Evolutionary conservation across 2,329 filamentous ascomycete genomes (phyloP), one percentile per base, ranked within the genome.

Genomic region (Diaporthe aspalathi): DNA sequence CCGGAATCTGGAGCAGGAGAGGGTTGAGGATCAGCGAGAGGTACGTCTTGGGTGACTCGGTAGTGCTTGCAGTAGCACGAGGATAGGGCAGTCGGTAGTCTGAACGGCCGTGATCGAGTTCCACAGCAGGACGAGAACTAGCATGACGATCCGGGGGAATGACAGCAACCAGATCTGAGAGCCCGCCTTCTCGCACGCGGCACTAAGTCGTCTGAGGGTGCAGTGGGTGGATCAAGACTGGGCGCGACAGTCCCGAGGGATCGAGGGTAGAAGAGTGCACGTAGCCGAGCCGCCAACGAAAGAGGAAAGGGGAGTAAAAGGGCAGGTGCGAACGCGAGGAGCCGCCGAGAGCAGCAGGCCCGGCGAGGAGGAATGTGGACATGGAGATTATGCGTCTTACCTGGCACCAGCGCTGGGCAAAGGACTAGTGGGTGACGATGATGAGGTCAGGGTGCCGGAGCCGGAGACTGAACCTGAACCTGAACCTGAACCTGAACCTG

Each of bases 1-100:
- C 77, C 84, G 82, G 67, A 83, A 85, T 84, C 87, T 89, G 77
- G 67, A 73, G 72, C 68, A 69, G 72, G 76, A 75, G 73, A 76
- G 50, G 70, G 68, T 68, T 74, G 74, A 75, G 73, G 73, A 73
- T 80, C 74, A 80, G 77, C 74, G 79, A 77, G 75, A 71, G 72
- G 76, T 76, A 81, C 77, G 79, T 67, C 43, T 52, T 17, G 50
- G 35, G 49, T 45, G 52, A 32, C 40, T 66, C 57, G 52, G 54
- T 29, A 56, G 52, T 68, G 67, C 43, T 57, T 52, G 67, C 67
- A 68, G 53, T 68, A 68, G 67, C 56, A 68, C 32, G 53, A 32
- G 67, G 53, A 53, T 50, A 60, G 35, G 43, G 67, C 67, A 50
- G 67, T 68, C 45, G 53, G 53, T 57, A 50, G 67, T 52, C 43